Evolutionary conservation across 306 rosid genomes (phyloP), one percentile per base, ranked within the genome.

Genomic region (Abrus precatorius): DNA sequence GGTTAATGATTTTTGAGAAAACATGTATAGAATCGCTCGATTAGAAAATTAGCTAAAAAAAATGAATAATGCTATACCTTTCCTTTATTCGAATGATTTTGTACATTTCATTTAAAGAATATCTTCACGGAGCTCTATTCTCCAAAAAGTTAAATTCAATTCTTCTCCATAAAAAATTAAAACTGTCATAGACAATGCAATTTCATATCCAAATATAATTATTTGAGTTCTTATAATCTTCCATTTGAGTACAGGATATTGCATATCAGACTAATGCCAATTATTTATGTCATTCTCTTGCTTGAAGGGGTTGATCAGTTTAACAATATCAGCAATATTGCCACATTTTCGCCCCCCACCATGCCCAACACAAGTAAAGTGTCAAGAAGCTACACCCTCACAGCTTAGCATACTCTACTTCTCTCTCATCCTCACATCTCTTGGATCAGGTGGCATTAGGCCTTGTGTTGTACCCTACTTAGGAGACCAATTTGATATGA

Each of bases 401-500:
- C 97, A 92, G 20, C 65, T 89, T 0, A 84, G 81, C 79, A 33
- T 86, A 3, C 81, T 92, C 27, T 94, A 88, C 76, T 7, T 84
- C 44, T 83, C 92, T 49, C 90, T 90, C 6, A 70, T 88, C 70
- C 98, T 92, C 55, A 89, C 92, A 34, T 85, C 95, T 4, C 63
- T 94, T 0, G 98, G 97, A 11, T 63, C 92, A 1, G 98, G 95
- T 11, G 95, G 97, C 44, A 85, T 92, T 5, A 87, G 90, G 56
- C 98, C 97, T 1, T 92, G 97, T 45, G 94, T 94, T 4, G 86
- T 94, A 2, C 87, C 95, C 30, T 92, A 90, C 9, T 86, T 92
- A 2, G 97, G 95, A 5, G 94, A 90, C 86, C 98, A 94, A 82
- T 83, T 94, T 48, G 93, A 94, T 36, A 93, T 88, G 97, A 59